Percentiles rank a stretch among this genome's conserved stretches.
These are phyloP conservation scores for Schizonepeta tenuifolia DNA, from an alignment of 257 asterid genomes.

Conservation along the genomic window DNA sequence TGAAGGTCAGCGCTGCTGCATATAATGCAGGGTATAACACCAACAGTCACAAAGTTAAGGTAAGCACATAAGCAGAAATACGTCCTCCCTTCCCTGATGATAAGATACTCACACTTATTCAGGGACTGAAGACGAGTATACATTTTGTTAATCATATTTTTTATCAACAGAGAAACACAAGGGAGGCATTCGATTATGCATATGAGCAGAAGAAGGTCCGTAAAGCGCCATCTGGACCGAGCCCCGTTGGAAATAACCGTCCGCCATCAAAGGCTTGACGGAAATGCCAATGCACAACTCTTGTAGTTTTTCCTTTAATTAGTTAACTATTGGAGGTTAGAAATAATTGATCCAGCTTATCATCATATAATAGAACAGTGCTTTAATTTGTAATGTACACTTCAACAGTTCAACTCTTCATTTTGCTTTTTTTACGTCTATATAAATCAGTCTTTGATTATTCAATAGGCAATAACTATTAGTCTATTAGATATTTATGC, in stretches of 20 bases:
- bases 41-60: conserved; percentile 38
- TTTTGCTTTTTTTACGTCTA: too few relatives aligned
- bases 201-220: conserved; percentile 34
- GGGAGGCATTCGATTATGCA: conserved; percentile 39
- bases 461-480: too few relatives aligned
- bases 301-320: conserved; percentile 11
- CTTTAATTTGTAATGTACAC: conserved; percentile 16
- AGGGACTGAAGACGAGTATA: too few relatives aligned
- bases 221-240: conserved; percentile 71
- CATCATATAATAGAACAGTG: not conserved
- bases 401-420: too few relatives aligned
- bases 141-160: too few relatives aligned
- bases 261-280: conserved; percentile 57
- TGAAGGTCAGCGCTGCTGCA: conserved; percentile 41
- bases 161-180: conserved; percentile 31
- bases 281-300: conserved; percentile 14
- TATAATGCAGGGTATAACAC: conserved; percentile 34
- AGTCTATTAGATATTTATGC: too few relatives aligned
- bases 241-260: conserved; percentile 63
- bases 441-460: too few relatives aligned
- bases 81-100: not conserved
- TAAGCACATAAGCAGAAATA: conserved; percentile 34
- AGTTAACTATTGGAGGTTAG: conserved; percentile 34
- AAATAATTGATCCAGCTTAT: conserved; percentile 22
- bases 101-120: too few relatives aligned